These are phyloP conservation scores for Hsuehochloa calcarea DNA, from an alignment of 176 grass and related monocot genomes.

Conservation along the genomic window DNA sequence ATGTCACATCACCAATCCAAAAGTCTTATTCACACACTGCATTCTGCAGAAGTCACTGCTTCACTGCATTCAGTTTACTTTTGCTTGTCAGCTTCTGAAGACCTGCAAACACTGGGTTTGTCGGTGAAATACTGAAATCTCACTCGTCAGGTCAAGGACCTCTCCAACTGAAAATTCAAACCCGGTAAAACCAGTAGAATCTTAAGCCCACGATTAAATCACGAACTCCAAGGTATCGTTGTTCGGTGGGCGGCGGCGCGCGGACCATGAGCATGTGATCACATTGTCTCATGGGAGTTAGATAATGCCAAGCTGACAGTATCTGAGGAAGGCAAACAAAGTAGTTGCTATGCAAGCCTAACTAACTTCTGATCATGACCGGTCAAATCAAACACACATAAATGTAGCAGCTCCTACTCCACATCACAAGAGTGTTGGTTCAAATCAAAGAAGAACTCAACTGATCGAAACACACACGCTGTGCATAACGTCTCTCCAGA, in stretches of 20 bases:
- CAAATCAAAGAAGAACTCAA: too few species aligned
- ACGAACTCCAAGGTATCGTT: conserved; percentile 45
- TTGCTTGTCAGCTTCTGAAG: not conserved
- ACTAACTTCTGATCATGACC: conserved; percentile 35
- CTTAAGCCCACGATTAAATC: conserved; percentile 15
- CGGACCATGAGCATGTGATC: conserved; percentile 51
- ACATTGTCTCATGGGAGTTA: conserved; percentile 52
- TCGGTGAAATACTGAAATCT: not conserved
- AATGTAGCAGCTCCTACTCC: conserved; percentile 25
- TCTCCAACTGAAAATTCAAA: conserved; percentile 23
- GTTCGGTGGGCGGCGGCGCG: conserved; percentile 58
- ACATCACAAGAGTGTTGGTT: not conserved
- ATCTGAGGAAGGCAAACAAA: conserved; percentile 28
- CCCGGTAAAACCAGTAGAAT: not conserved
- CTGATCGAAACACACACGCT: too few species aligned
- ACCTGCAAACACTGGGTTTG: not conserved
- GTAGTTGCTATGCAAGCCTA: conserved; percentile 34
- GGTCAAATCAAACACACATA: conserved; percentile 37
- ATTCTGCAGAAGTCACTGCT: not conserved
- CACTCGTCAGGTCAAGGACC: not conserved
- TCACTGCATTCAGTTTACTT: not conserved
- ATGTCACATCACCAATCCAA: not conserved
- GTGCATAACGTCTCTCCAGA: too few species aligned
- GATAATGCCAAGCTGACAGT: conserved; percentile 54
- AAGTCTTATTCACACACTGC: not conserved